phyloP scores from a whole-genome alignment of 1,139 yeast species.

The Yamadazyma jaroonii region DNA sequence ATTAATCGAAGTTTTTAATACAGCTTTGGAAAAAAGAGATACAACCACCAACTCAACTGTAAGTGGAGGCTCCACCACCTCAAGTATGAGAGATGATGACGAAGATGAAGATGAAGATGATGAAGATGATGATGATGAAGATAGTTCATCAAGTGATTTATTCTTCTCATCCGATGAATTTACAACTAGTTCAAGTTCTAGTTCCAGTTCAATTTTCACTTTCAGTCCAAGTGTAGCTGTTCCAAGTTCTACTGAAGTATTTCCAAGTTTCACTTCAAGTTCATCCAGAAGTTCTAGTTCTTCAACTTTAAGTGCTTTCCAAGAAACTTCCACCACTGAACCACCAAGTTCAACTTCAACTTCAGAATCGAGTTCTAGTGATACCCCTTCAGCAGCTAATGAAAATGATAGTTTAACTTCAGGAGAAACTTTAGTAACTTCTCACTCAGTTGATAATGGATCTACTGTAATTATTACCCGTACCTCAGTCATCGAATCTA shows the following conservation, averaged over 20 bases:
- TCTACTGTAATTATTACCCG: slow-evolving; percentile 37
- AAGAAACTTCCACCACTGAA: slow-evolving; percentile 2
- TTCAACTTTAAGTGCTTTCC: slow-evolving; percentile 1
- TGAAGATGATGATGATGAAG: slow-evolving; percentile 3
- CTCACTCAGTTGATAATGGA: slow-evolving; percentile 35
- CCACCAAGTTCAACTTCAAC: slow-evolving; percentile 3
- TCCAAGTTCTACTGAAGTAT: background rate
- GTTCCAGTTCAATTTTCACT: slow-evolving; percentile 1
- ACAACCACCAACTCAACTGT: background rate
- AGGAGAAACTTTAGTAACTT: slow-evolving; percentile 22
- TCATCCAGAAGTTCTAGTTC: background rate
- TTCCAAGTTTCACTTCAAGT: background rate
- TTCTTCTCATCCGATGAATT: slow-evolving; percentile 9
- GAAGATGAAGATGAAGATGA: slow-evolving; percentile 7
- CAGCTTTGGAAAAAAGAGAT: slow-evolving; percentile 1
- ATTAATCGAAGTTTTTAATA: slow-evolving; percentile 1
- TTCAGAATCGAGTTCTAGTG: background rate
- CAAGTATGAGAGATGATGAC: slow-evolving; percentile 1
- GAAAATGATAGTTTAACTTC: background rate
- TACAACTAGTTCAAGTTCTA: slow-evolving; percentile 5
- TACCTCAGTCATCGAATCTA: slow-evolving; percentile 28
- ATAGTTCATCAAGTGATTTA: slow-evolving; percentile 8
- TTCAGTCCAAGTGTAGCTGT: background rate
- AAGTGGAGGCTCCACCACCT: background rate
- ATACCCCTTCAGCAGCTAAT: background rate